Evolutionary conservation across 768 basidiomycete genomes (phyloP).

Genomic region (Leucosporidium scottii): DNA sequence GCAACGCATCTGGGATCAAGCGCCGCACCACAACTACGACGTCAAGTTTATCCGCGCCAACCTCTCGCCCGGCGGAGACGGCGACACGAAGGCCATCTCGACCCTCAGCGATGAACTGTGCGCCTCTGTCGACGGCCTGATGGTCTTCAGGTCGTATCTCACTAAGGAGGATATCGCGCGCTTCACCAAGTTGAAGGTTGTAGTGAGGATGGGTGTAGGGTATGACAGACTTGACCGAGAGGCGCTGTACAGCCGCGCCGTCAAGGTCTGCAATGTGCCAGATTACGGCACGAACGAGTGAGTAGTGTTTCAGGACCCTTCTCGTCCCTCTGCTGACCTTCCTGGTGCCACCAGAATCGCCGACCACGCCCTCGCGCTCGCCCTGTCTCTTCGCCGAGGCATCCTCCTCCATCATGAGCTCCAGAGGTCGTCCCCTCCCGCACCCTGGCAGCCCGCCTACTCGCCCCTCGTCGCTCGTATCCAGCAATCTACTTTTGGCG

Average conservation of each 20-base stretch:
- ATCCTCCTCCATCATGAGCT: constrained; percentile 33
- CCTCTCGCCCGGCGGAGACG: not conserved
- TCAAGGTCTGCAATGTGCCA: constrained; percentile 27
- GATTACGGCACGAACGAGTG: constrained; percentile 5
- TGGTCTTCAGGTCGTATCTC: not conserved
- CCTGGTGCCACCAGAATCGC: constrained; percentile 16
- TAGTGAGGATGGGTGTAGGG: constrained; percentile 29
- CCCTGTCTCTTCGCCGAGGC: constrained; percentile 32
- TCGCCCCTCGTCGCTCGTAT: constrained; percentile 29
- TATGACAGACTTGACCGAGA: constrained; percentile 33
- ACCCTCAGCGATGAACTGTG: not conserved
- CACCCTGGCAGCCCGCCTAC: constrained; percentile 21
- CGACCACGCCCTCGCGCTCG: constrained; percentile 34
- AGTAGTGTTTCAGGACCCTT: too few relatives aligned
- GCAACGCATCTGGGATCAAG: not conserved
- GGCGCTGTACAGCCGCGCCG: constrained; percentile 9
- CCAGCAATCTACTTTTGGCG: constrained; percentile 26
- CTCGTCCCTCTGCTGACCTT: too few relatives aligned
- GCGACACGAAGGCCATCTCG: not conserved
- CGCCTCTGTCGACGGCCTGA: not conserved
- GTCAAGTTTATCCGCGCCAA: not conserved
- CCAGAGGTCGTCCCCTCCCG: constrained; percentile 20
- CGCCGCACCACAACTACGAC: not conserved
- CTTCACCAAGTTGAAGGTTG: constrained; percentile 5
- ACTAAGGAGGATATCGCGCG: not conserved